Evolutionary conservation across 345 rosid genomes (phyloP), one percentile per base, ranked within the genome.

Genomic region (Rhodamnia rubescens): DNA sequence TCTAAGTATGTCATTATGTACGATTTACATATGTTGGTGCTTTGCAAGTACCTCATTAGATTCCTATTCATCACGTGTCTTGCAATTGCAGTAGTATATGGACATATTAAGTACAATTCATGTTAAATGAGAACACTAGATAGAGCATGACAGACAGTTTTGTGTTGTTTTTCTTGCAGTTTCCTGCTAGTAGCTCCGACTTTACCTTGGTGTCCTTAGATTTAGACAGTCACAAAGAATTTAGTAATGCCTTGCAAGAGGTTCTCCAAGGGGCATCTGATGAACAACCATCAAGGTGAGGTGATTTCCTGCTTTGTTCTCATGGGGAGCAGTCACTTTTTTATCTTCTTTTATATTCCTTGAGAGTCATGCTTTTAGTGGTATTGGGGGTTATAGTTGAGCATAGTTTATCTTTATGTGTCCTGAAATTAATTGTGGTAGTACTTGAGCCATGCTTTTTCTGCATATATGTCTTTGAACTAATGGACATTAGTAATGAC

Each of bases 281-380:
- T 44, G 92, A 90, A 88, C 92, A 89, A 87, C 78, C 82, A 86
- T 92, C 92, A 81, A 92, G 98, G 98, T 97, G 93, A 89, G 84
- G 36, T 82, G 74, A 58, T 56, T 36, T 36, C 12, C 47, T 36
- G 80, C 47, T 36, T 69, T 36, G 47, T 69, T 32, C 10, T 36
- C 47, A 9, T 32, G 80, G 13, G 80, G 47, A 36, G 80, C 26
- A 1, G 80, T 69, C 44, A 20, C 80, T 55, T 53, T 36, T 87
- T 82, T 53, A 40, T 40, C 42, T 36, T 74, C 50, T 10, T 53
- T 8, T 14, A 18, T 56, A 53, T 40, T 83, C 2, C 50, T 55
- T 55, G 11, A 50, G n/a, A 27, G 54, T 82, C 47, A 69, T 36
- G 24, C 26, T 69, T 69, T 69, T 69, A 47, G 47, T 36, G 47